Conservation (phyloP, 2,329 filamentous ascomycete genomes). For the Xylaria hypoxylon region DNA sequence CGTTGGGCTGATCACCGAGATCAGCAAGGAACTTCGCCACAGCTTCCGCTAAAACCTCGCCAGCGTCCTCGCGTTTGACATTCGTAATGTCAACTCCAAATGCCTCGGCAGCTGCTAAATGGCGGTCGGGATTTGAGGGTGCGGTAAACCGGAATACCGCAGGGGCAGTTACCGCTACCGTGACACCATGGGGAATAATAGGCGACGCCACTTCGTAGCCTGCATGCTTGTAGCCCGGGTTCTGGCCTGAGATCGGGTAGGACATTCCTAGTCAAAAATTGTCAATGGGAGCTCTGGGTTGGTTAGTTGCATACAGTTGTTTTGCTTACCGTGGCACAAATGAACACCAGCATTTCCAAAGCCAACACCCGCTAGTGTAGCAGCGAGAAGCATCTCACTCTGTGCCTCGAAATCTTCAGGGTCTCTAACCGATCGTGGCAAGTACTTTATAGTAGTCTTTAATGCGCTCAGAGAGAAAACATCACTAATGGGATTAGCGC, state of each 20-base stretch:
- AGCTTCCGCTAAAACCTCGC: slow-evolving; percentile 87
- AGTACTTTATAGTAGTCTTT: slow-evolving; percentile 86
- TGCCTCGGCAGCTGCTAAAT: slow-evolving; percentile 86
- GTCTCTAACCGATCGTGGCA: slow-evolving; percentile 86
- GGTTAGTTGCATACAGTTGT: not conserved
- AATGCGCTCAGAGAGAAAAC: slow-evolving; percentile 94
- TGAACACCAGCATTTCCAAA: slow-evolving; percentile 99
- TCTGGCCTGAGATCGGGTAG: slow-evolving; percentile 96
- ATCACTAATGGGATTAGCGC: slow-evolving; percentile 96
- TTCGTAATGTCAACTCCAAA: slow-evolving; percentile 92
- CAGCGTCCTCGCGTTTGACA: slow-evolving; percentile 89
- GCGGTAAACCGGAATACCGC: slow-evolving; percentile 95
- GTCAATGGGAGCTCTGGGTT: slow-evolving; percentile 11
- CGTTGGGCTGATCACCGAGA: slow-evolving; percentile 90
- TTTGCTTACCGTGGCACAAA: slow-evolving; percentile 67
- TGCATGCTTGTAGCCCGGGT: slow-evolving; percentile 86
- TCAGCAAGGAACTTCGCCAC: slow-evolving; percentile 82
- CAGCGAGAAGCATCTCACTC: slow-evolving; percentile 92
- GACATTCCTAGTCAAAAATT: slow-evolving; percentile 77
- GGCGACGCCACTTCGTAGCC: slow-evolving; percentile 83
- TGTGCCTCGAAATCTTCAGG: slow-evolving; percentile 94
- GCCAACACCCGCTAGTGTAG: slow-evolving; percentile 92
- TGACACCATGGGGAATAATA: slow-evolving; percentile 96
- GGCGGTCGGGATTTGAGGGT: slow-evolving; percentile 90
- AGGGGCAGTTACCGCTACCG: slow-evolving; percentile 91